Evolutionary conservation across 2,329 filamentous ascomycete genomes (phyloP).

Genomic region (Penicillium janthinellum): DNA sequence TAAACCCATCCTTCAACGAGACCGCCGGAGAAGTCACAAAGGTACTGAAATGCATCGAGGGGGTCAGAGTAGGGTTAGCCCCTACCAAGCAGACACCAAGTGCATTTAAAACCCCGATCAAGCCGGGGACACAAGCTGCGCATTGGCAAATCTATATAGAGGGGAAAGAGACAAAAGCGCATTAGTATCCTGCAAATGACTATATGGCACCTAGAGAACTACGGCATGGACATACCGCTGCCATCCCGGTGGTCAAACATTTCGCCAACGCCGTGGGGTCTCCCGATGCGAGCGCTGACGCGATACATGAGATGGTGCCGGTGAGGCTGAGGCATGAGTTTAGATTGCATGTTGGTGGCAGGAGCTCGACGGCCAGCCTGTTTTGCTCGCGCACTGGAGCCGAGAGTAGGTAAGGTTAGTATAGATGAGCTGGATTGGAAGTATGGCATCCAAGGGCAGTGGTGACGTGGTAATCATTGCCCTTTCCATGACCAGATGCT

Average conservation of each 20-base stretch:
- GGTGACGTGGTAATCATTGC: neutral
- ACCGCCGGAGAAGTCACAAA: neutral
- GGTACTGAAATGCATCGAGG: neutral
- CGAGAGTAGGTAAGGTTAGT: neutral
- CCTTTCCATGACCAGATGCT: neutral
- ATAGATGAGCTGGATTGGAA: neutral
- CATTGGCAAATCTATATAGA: constrained; percentile 23
- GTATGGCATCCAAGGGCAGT: neutral
- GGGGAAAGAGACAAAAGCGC: neutral
- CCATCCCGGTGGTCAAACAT: constrained; percentile 18
- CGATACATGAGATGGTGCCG: constrained; percentile 20
- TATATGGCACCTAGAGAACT: too few species aligned
- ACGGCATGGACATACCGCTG: neutral
- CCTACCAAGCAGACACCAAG: constrained; percentile 19
- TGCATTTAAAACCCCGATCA: constrained; percentile 14
- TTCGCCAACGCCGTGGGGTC: constrained; percentile 20
- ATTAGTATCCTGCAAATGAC: neutral
- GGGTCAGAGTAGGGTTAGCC: neutral
- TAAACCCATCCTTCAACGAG: neutral
- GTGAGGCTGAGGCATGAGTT: constrained; percentile 22
- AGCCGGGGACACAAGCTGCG: constrained; percentile 19
- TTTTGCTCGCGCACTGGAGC: constrained; percentile 21
- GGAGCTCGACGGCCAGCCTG: constrained; percentile 11
- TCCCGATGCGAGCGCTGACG: constrained; percentile 17
- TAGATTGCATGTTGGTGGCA: constrained; percentile 22